Evolutionary conservation across 495 filamentous ascomycete genomes (phyloP).

Genomic region (Penicillium silybi): DNA sequence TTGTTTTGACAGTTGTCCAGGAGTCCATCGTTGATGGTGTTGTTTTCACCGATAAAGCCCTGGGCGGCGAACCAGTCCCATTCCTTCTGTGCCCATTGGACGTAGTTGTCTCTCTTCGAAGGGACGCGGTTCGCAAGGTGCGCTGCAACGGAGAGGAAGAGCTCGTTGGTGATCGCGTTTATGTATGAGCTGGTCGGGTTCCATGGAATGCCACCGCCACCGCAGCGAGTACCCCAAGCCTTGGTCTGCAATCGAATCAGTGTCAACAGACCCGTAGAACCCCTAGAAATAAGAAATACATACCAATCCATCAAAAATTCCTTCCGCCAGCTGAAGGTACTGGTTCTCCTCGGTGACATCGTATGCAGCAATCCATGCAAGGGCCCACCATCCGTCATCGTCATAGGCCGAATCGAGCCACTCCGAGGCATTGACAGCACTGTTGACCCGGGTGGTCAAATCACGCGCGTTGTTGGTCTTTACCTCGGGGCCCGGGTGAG

Average conservation of each 20-base stretch:
- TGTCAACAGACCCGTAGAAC: neutral
- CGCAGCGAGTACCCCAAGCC: slow-evolving; percentile 45
- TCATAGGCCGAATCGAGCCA: slow-evolving; percentile 64
- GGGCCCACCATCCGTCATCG: slow-evolving; percentile 71
- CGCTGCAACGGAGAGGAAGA: slow-evolving; percentile 66
- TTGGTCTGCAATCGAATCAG: slow-evolving; percentile 23
- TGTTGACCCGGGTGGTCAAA: slow-evolving; percentile 4
- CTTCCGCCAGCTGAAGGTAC: slow-evolving; percentile 54
- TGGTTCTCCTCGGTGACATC: slow-evolving; percentile 52
- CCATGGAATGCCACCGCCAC: slow-evolving; percentile 63
- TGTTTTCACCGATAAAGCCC: slow-evolving; percentile 62
- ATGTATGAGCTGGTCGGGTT: slow-evolving; percentile 56
- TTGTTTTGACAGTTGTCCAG: slow-evolving; percentile 62
- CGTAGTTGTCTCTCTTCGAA: slow-evolving; percentile 47
- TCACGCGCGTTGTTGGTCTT: slow-evolving; percentile 2
- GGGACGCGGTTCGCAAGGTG: slow-evolving; percentile 66
- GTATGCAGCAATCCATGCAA: slow-evolving; percentile 62
- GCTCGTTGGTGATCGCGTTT: slow-evolving; percentile 73
- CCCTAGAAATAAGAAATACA: neutral
- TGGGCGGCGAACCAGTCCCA: slow-evolving; percentile 67
- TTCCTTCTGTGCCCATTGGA: slow-evolving; percentile 50
- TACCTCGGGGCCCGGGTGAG: slow-evolving; percentile 16
- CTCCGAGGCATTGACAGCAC: slow-evolving; percentile 17
- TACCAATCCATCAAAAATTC: slow-evolving; percentile 59
- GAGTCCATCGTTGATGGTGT: slow-evolving; percentile 70